These are phyloP conservation scores for Themeda triandra DNA, from an alignment of 176 grass and related monocot species.

Conservation along the genomic window DNA sequence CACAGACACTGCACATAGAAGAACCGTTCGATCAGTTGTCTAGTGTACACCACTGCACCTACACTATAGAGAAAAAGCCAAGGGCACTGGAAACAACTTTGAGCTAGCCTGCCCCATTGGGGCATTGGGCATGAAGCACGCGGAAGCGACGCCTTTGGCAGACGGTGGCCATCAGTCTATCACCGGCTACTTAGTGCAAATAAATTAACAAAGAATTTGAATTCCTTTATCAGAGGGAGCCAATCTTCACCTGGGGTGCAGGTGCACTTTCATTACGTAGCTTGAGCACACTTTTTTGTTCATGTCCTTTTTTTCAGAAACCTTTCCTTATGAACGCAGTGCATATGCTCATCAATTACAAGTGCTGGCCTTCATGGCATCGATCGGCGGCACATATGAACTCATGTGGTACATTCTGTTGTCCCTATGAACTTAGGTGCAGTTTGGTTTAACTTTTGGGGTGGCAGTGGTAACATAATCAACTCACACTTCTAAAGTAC, in stretches of 20 bases:
- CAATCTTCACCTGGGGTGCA: slow-evolving; percentile 3
- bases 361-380: neutral
- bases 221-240: neutral
- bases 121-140: too few species aligned
- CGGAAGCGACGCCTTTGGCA: neutral
- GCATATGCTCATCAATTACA: neutral
- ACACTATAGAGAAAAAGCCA: too few species aligned
- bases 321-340: neutral
- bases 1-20: too few species aligned
- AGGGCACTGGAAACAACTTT: too few species aligned
- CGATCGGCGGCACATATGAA: neutral
- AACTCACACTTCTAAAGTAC: too few species aligned
- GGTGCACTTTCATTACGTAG: neutral
- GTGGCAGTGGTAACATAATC: too few species aligned
- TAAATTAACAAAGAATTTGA: neutral
- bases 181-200: neutral
- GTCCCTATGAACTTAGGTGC: neutral
- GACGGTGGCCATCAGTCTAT: neutral
- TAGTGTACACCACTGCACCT: too few species aligned
- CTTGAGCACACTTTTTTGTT: slow-evolving; percentile 2
- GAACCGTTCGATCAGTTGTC: too few species aligned
- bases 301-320: neutral
- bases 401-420: neutral
- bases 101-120: too few species aligned
- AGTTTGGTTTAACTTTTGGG: too few species aligned